Conservation (phyloP, 768 basidiomycete genomes). For the Suillus paluster region DNA sequence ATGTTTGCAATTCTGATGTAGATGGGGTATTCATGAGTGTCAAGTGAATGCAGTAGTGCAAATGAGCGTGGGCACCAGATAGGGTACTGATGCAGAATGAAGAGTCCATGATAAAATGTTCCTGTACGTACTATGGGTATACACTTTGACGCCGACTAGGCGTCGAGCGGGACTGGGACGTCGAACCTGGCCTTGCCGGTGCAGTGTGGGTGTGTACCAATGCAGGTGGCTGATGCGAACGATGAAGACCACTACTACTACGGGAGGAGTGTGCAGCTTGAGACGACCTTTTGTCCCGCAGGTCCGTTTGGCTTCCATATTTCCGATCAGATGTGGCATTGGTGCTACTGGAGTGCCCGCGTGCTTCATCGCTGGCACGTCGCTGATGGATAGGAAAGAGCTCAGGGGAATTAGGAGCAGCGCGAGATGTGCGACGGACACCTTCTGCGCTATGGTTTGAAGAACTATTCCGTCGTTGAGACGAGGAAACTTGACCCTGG, state of each 20-base stretch:
- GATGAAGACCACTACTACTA: constrained; percentile 17
- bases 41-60: constrained; percentile 21
- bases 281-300: constrained; percentile 17
- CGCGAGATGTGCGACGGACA: constrained; percentile 19
- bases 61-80: constrained; percentile 19
- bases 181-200: constrained; percentile 22
- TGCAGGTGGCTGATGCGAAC: constrained; percentile 30
- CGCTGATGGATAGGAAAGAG: constrained; percentile 26
- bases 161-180: constrained; percentile 18
- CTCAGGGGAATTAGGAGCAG: constrained; percentile 21
- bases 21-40: constrained; percentile 32
- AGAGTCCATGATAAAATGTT: neutral
- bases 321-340: constrained; percentile 18
- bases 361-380: constrained; percentile 36
- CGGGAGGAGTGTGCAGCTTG: constrained; percentile 13
- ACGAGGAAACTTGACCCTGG: constrained; percentile 35
- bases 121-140: constrained; percentile 22
- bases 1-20: constrained; percentile 20
- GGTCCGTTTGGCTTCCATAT: constrained; percentile 21
- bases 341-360: constrained; percentile 13
- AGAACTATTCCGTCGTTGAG: constrained; percentile 23
- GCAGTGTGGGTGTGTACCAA: constrained; percentile 9
- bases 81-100: constrained; percentile 14
- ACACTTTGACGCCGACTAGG: constrained; percentile 22
- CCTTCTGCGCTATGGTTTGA: constrained; percentile 32